These are phyloP conservation scores for Yamadazyma atlantica DNA, from an alignment of 1,139 yeast species.

Conservation along the genomic window DNA sequence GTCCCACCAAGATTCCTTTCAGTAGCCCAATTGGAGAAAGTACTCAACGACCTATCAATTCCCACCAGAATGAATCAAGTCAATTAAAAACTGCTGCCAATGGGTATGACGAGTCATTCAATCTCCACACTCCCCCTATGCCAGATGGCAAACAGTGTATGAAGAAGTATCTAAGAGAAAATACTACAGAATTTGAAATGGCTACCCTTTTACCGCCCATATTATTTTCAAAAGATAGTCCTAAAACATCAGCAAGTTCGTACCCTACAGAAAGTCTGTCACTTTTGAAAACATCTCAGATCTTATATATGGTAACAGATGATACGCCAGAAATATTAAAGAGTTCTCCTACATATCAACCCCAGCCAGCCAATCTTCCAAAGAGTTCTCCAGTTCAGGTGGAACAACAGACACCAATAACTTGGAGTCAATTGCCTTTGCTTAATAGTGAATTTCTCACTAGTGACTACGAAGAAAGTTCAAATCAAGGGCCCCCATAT, in stretches of 20 bases:
- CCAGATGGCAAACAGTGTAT: neutral
- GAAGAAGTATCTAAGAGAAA: neutral
- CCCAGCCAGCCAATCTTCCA: neutral
- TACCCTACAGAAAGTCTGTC: neutral
- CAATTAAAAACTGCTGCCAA: too few species aligned
- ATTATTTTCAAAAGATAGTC: neutral
- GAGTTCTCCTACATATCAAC: slow-evolving; percentile 13
- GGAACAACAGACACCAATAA: neutral
- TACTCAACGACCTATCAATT: too few species aligned
- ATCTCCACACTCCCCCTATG: too few species aligned
- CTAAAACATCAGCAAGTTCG: neutral
- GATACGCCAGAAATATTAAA: slow-evolving; percentile 7
- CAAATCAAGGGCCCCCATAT: too few species aligned
- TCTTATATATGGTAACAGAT: slow-evolving; percentile 1
- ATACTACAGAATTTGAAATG: neutral
- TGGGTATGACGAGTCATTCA: too few species aligned
- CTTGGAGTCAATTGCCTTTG: neutral
- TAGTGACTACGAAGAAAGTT: too few species aligned
- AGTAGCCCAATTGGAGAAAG: neutral
- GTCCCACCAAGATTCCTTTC: neutral
- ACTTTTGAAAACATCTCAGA: neutral
- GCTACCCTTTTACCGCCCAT: slow-evolving; percentile 1
- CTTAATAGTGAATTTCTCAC: neutral
- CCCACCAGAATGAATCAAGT: neutral
- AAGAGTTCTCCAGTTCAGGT: neutral